phyloP scores from a whole-genome alignment of 2,329 filamentous ascomycete species.

The Alternaria angustiovoidea region DNA sequence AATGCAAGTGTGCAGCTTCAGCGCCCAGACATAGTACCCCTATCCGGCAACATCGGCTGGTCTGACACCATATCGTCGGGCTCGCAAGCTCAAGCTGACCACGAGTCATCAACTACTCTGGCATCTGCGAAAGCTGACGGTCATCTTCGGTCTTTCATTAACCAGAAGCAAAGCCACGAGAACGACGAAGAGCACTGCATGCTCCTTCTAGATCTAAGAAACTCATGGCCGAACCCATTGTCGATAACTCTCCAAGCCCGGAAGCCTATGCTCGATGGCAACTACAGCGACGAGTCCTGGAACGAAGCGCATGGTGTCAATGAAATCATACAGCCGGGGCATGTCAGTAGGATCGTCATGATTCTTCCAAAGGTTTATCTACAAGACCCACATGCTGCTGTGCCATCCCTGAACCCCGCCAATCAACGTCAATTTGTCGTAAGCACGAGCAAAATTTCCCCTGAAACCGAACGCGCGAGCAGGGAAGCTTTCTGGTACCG shows the following conservation, averaged over 20 bases:
- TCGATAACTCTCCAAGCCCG: conserved; percentile 66
- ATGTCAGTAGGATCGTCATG: conserved; percentile 76
- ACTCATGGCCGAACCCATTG: conserved; percentile 86
- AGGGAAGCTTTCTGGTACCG: conserved; percentile 93
- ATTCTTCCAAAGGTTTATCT: conserved; percentile 79
- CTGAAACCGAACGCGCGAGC: conserved; percentile 78
- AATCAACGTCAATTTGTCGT: conserved; percentile 94
- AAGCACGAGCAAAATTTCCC: conserved; percentile 78
- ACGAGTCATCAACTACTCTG: neutral
- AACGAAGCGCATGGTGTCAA: conserved; percentile 36
- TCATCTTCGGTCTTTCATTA: conserved; percentile 57
- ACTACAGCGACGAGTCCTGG: conserved; percentile 11
- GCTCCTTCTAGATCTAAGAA: conserved; percentile 82
- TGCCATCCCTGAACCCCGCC: conserved; percentile 81
- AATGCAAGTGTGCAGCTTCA: conserved; percentile 88
- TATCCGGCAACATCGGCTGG: conserved; percentile 76
- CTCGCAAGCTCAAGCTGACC: neutral
- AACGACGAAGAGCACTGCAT: conserved; percentile 73
- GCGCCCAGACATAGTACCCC: conserved; percentile 78
- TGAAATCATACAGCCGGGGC: conserved; percentile 64
- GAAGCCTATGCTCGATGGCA: conserved; percentile 24
- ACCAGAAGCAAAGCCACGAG: conserved; percentile 51
- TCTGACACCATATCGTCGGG: conserved; percentile 36
- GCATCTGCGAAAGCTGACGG: conserved; percentile 40
- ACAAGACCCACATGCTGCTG: conserved; percentile 76